phyloP scores from a whole-genome alignment of 1,284 basidiomycete genomes.

The Porogramme epimiltina region DNA sequence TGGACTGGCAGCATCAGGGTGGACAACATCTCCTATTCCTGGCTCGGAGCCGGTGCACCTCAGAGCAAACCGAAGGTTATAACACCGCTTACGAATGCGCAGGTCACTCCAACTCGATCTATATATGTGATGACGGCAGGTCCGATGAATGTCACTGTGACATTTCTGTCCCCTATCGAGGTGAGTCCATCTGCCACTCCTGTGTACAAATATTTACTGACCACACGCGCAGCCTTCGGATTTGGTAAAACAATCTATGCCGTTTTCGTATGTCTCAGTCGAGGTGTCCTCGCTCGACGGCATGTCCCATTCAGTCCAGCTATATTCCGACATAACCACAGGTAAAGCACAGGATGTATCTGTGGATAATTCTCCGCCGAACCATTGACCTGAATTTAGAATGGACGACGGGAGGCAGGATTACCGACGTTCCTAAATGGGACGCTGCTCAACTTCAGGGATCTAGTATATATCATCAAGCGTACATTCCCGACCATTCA shows the following conservation, averaged over 20 bases:
- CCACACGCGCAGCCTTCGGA: constrained; percentile 26
- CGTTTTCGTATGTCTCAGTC: constrained; percentile 32
- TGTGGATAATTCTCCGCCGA: neutral
- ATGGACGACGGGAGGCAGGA: neutral
- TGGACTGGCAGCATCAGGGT: too few relatives aligned
- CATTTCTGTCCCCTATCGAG: neutral
- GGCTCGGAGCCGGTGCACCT: too few relatives aligned
- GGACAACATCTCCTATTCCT: too few relatives aligned
- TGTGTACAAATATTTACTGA: neutral
- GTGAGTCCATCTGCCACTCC: neutral
- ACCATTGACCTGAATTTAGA: too few relatives aligned
- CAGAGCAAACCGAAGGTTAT: neutral
- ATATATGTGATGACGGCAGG: neutral
- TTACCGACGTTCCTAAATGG: neutral
- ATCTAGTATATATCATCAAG: too few relatives aligned
- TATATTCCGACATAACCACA: constrained; percentile 35
- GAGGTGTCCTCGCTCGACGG: constrained; percentile 30
- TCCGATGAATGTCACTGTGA: neutral
- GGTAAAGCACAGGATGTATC: too few relatives aligned
- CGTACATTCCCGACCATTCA: too few relatives aligned
- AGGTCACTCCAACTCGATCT: neutral
- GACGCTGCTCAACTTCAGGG: neutral
- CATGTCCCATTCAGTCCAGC: constrained; percentile 27
- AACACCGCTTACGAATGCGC: neutral
- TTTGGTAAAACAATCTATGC: constrained; percentile 31